Evolutionary conservation across 192 early-diverging fungal species (phyloP), one percentile per base, ranked within the genome.

Genomic region (Coemansia asiatica): DNA sequence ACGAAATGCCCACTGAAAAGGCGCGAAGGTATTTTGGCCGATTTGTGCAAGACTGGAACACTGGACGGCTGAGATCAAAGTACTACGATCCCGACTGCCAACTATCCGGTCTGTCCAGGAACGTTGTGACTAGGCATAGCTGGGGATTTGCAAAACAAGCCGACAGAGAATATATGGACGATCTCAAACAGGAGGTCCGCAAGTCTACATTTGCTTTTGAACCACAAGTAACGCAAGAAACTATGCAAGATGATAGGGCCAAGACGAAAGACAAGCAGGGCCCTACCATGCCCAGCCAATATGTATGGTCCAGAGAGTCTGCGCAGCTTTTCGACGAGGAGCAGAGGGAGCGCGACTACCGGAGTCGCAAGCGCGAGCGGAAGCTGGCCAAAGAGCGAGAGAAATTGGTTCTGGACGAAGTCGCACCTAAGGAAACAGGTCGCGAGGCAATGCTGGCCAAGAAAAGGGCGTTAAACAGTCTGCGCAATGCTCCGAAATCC

Each of bases 11-110:
- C 6, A 83, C 90, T 0, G 85, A 86, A 13, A 88, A 94, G 18
- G 74, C 91, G 0, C 83, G 88, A 0, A 66, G 74, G 29, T 89
- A 91, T 44, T 97, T 97, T 81, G 84, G 67, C 6, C 94, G 92
- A 36, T 96, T 96, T 82, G 91, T 92, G 54, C 88, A 83, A 19
- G 83, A 84, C n/a, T 96, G 94, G 94, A 96, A 96, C 72, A 71
- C 84, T 38, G 88, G 81, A 33, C 82, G 86, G 46, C 69, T 93
- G 19, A 80, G 88, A 48, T 79, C 86, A 78, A 82, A 64, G 40
- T 71, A 71, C 25, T 66, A 71, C 59, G 44, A 50, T 15, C 74
- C 84, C 21, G 91, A 90, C 23, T 83, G 90, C n/a, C 74, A 82
- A 21, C 82, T 92, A 1, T 71, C 91, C 0, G 85, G 89, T 29